These are phyloP conservation scores for Eragrostis tef DNA, from an alignment of 202 grass and related monocot species.

Conservation along the genomic window DNA sequence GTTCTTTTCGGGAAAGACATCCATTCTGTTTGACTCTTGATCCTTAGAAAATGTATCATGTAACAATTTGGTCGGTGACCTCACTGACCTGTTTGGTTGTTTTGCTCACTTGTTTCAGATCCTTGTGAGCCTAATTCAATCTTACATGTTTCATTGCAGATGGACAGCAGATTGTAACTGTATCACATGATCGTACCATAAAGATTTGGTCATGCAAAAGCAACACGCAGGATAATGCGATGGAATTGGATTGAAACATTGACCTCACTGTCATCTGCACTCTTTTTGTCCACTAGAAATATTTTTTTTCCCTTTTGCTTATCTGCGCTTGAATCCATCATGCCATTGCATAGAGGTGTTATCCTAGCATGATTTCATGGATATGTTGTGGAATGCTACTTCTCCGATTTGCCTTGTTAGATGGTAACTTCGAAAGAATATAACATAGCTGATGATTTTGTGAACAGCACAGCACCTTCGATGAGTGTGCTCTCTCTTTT, in stretches of 20 bases:
- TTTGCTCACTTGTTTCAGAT: neutral
- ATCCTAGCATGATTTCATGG: constrained; percentile 19
- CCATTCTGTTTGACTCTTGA: neutral
- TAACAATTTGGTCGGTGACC: neutral
- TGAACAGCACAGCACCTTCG: neutral
- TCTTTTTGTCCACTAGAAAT: neutral
- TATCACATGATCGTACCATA: constrained; percentile 90
- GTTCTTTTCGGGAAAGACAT: neutral
- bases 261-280: neutral
- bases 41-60: neutral
- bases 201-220: constrained; percentile 81
- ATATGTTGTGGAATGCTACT: constrained; percentile 12
- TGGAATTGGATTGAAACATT: constrained; percentile 74
- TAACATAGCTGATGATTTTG: neutral
- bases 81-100: neutral
- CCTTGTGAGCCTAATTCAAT: constrained; percentile 14
- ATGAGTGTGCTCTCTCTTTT: neutral
- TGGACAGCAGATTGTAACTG: constrained; percentile 89
- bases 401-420: neutral
- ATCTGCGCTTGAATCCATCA: neutral
- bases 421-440: neutral
- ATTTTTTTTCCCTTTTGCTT: constrained; percentile 1
- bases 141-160: constrained; percentile 58
- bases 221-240: constrained; percentile 61
- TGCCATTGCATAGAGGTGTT: constrained; percentile 27